Conservation (phyloP, 331 rosid genomes). For the Malus hybrid region DNA sequence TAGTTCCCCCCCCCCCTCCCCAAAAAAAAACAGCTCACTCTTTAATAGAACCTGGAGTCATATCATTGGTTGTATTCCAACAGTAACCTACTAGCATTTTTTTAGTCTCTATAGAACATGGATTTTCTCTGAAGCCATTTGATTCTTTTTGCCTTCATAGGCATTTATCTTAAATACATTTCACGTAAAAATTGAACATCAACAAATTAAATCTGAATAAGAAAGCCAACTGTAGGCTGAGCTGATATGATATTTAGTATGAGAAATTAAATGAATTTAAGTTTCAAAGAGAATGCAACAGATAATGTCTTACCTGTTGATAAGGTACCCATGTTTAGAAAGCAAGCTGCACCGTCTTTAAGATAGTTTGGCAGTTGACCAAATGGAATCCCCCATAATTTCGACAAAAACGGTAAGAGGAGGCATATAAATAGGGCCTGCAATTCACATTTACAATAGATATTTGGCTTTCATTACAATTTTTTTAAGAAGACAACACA, state of each 20-base stretch:
- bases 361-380: constrained; percentile 74
- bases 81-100: too few relatives aligned
- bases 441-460: constrained; percentile 6
- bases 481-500: background rate
- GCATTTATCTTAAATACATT: too few relatives aligned
- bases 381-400: constrained; percentile 89
- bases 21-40: too few relatives aligned
- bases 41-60: too few relatives aligned
- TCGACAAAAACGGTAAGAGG: constrained; percentile 79
- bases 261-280: background rate
- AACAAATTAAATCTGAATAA: too few relatives aligned
- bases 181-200: too few relatives aligned
- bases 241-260: background rate
- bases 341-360: constrained; percentile 80
- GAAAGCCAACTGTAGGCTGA: constrained; percentile 5
- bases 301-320: constrained; percentile 47
- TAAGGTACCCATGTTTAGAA: constrained; percentile 59
- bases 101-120: too few relatives aligned
- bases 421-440: constrained; percentile 75
- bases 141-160: too few relatives aligned
- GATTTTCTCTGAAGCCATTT: too few relatives aligned
- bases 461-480: background rate
- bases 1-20: too few relatives aligned
- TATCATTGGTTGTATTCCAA: too few relatives aligned
- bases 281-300: background rate